These are phyloP conservation scores for Pisolithus tinctorius DNA, from an alignment of 768 basidiomycete genomes.

Conservation along the genomic window DNA sequence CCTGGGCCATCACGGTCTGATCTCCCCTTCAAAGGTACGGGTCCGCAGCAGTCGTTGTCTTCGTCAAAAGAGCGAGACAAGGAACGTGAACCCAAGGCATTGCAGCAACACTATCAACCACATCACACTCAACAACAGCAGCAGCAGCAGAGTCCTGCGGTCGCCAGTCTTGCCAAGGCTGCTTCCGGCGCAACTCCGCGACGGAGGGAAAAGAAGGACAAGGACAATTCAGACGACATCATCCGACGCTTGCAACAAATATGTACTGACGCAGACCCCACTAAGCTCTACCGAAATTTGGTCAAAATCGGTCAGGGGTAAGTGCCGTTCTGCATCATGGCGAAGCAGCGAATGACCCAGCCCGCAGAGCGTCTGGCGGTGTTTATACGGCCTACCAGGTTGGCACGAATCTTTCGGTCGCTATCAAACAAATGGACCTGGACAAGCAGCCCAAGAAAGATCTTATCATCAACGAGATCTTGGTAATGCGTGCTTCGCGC, in stretches of 20 bases:
- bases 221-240: conserved; percentile 80
- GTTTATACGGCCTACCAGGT: conserved; percentile 99
- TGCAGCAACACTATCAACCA: conserved; percentile 13
- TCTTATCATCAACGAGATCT: conserved; percentile 98
- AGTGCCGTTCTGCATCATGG: conserved; percentile 23
- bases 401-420: conserved; percentile 88
- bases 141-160: conserved; percentile 56
- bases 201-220: conserved; percentile 79
- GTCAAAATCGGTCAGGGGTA: conserved; percentile 99
- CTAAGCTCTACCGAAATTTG: conserved; percentile 82
- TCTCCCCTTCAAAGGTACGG: conserved; percentile 40
- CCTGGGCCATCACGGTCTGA: conserved; percentile 58
- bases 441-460: conserved; percentile 99
- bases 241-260: conserved; percentile 87
- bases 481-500: conserved; percentile 94
- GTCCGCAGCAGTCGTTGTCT: conserved; percentile 7
- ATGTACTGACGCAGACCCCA: conserved; percentile 97
- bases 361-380: conserved; percentile 82
- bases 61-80: conserved; percentile 14
- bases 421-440: conserved; percentile 99
- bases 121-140: conserved; percentile 30
- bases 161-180: conserved; percentile 58
- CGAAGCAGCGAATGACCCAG: conserved; percentile 3
- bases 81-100: conserved; percentile 31
- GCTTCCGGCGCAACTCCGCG: conserved; percentile 75